These are phyloP conservation scores for Neurospora crassa DNA, from an alignment of 2,329 filamentous ascomycete species.

Conservation along the genomic window DNA sequence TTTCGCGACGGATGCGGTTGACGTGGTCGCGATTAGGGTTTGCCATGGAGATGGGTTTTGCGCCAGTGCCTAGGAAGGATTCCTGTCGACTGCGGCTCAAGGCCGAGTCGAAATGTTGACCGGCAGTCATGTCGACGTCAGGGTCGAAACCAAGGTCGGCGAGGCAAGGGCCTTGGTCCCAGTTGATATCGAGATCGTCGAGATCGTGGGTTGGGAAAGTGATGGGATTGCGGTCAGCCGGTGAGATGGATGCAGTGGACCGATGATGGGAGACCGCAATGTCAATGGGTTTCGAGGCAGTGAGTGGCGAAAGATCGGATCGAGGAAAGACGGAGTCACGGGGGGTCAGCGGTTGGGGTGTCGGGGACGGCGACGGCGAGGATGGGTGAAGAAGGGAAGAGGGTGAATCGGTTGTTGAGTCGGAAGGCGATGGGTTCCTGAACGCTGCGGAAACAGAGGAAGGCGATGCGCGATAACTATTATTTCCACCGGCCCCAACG, in stretches of 20 bases:
- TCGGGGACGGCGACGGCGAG: conserved; percentile 28
- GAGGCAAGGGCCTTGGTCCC: conserved; percentile 1
- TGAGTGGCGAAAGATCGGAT: conserved; percentile 14
- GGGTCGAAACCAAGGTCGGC: conserved; percentile 16
- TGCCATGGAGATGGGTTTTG: conserved; percentile 58
- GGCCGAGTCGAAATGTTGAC: conserved; percentile 47
- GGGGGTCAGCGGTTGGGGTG: conserved; percentile 36
- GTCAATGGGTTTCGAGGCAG: conserved; percentile 27
- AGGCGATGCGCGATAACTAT: conserved; percentile 29
- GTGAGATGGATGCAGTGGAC: conserved; percentile 12
- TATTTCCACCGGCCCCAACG: conserved; percentile 17
- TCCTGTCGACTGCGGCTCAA: conserved; percentile 51
- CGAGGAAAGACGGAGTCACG: conserved; percentile 24
- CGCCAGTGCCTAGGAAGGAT: conserved; percentile 55
- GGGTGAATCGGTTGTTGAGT: conserved; percentile 17
- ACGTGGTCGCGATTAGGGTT: conserved; percentile 52
- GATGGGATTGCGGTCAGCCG: conserved; percentile 8
- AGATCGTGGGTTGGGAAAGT: conserved; percentile 10
- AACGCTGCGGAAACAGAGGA: conserved; percentile 14
- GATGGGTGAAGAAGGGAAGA: conserved; percentile 24
- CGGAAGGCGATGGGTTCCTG: conserved; percentile 7
- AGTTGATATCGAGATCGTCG: conserved; percentile 16
- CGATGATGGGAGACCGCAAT: conserved; percentile 21
- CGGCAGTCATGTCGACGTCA: conserved; percentile 48
- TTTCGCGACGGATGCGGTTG: conserved; percentile 50